Conservation (phyloP, 177 flowering plant species). For the Vitis hybrid region DNA sequence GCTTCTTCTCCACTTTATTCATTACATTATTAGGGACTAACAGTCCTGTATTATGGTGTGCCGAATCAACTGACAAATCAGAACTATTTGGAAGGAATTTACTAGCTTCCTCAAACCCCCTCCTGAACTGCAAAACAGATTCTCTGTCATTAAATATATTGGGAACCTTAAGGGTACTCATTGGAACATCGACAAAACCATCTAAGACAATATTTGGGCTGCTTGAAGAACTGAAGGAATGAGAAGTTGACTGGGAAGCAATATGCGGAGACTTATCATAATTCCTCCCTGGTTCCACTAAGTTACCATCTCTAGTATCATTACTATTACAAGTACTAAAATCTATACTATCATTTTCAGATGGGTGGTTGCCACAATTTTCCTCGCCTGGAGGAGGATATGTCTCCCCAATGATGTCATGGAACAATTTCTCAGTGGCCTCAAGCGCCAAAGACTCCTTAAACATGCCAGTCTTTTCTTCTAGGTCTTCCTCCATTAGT, state of each 20-base stretch:
- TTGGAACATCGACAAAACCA: conserved; percentile 22
- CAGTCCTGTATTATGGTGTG: too few relatives aligned
- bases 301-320: conserved; percentile 6
- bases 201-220: conserved; percentile 12
- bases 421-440: conserved; percentile 54
- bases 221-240: conserved; percentile 14
- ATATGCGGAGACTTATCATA: neutral
- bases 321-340: conserved; percentile 4
- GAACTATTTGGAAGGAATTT: too few relatives aligned
- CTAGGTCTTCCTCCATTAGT: conserved; percentile 64
- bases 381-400: conserved; percentile 32
- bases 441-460: conserved; percentile 52
- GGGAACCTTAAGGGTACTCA: conserved; percentile 21
- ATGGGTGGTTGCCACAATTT: conserved; percentile 11
- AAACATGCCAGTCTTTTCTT: conserved; percentile 43
- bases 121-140: conserved; percentile 21
- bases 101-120: conserved; percentile 6
- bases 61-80: too few relatives aligned
- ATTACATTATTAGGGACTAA: too few relatives aligned
- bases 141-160: conserved; percentile 18
- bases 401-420: conserved; percentile 40
- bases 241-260: conserved; percentile 4
- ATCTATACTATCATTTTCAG: conserved; percentile 9
- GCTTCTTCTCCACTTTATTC: too few relatives aligned
- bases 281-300: conserved; percentile 14